Evolutionary conservation across 179 eudicot genomes (phyloP).

Genomic region (Spinacia oleracea): DNA sequence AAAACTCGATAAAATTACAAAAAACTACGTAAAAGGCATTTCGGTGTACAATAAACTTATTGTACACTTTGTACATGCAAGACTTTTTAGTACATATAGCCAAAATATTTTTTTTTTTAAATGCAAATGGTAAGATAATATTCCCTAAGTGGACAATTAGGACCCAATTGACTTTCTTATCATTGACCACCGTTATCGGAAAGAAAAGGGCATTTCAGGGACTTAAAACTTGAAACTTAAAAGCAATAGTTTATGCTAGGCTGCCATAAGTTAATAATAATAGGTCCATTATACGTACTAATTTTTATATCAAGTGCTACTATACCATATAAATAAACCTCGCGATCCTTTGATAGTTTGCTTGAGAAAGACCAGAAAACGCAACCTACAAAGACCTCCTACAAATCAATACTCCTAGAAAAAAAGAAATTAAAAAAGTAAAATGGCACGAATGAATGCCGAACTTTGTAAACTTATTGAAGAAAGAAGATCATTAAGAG

Average conservation of each 20-base stretch:
- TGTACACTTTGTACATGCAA: no score
- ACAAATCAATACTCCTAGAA: neutral
- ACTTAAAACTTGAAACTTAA: conserved; percentile 2
- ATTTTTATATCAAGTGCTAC: neutral
- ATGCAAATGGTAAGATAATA: neutral
- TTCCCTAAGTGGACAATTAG: conserved; percentile 3
- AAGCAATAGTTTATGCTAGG: neutral
- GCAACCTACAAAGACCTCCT: neutral
- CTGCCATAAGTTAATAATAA: conserved; percentile 3
- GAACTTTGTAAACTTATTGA: neutral
- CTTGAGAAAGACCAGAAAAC: neutral
- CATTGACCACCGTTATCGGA: neutral
- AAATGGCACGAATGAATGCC: conserved; percentile 14
- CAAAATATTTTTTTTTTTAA: neutral
- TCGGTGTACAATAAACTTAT: no score
- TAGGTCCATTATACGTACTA: neutral
- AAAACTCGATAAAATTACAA: no score
- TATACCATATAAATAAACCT: conserved; percentile 4
- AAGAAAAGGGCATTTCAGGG: neutral
- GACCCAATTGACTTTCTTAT: conserved; percentile 20
- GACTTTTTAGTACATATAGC: no score
- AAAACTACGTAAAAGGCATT: no score
- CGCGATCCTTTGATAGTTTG: neutral
- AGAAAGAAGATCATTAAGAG: conserved; percentile 24
- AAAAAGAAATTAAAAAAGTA: neutral